phyloP scores from a whole-genome alignment of 2,329 filamentous ascomycete species.

The Thielaviopsis punctulata region DNA sequence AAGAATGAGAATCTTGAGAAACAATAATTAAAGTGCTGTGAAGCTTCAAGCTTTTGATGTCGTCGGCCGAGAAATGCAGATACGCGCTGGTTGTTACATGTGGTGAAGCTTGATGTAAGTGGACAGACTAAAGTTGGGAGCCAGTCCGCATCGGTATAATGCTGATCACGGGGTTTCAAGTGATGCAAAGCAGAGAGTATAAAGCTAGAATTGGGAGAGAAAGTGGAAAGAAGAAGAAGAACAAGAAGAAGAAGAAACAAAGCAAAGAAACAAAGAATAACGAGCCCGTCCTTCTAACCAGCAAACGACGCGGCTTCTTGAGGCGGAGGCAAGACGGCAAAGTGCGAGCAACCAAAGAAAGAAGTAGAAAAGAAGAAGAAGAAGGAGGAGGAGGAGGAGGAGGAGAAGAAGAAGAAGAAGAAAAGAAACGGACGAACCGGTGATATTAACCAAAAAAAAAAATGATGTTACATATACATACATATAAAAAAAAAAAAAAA shows the following conservation, averaged over 20 bases:
- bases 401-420: neutral
- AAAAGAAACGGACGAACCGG: neutral
- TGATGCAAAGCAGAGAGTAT: neutral
- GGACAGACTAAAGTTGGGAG: neutral
- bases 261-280: constrained; percentile 3
- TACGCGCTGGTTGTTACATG: neutral
- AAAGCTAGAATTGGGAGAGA: neutral
- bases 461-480: too few species aligned
- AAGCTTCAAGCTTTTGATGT: neutral
- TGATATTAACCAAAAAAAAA: neutral
- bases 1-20: neutral
- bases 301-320: constrained; percentile 1
- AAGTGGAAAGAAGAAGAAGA: neutral
- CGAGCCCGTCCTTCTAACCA: neutral
- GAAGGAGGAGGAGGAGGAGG: neutral
- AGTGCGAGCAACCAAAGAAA: constrained; percentile 1
- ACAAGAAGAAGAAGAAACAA: constrained; percentile 1
- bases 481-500: too few species aligned
- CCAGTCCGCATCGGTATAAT: neutral
- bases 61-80: too few species aligned
- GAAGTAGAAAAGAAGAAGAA: constrained; percentile 1
- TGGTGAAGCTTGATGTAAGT: neutral
- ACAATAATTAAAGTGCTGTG: neutral
- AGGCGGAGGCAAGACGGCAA: constrained; percentile 5
- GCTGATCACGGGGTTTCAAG: neutral